Conservation (phyloP, 192 early-diverging fungal species). For the Podila minutissima region DNA sequence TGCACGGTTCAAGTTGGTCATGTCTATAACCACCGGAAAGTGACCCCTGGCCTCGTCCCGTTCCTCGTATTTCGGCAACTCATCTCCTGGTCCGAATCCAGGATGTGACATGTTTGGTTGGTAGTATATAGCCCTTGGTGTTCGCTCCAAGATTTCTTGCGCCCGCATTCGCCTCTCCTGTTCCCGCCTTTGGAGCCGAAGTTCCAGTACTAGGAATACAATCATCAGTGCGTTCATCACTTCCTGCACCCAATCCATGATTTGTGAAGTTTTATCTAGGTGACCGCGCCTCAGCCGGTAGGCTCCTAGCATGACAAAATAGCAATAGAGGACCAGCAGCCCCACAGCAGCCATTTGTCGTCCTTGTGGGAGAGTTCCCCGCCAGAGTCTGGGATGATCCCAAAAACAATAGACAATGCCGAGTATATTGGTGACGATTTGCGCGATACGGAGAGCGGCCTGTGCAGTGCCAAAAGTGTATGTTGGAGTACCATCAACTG, state of each 20-base stretch:
- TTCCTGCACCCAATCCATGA: conserved; percentile 5
- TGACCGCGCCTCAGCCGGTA: not conserved
- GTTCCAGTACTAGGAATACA: not conserved
- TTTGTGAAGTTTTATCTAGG: not conserved
- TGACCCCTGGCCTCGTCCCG: not conserved
- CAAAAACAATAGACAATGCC: not conserved
- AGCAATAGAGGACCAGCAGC: not conserved
- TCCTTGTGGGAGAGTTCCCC: not conserved
- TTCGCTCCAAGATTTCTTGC: not conserved
- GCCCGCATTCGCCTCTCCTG: not conserved
- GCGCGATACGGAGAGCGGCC: not conserved
- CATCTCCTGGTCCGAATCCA: not conserved
- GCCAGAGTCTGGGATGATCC: not conserved
- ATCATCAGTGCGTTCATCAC: not conserved
- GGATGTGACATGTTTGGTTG: not conserved
- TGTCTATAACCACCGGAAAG: not conserved
- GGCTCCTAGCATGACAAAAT: not conserved
- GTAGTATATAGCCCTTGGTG: not conserved
- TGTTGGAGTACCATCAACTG: not conserved
- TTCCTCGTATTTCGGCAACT: not conserved
- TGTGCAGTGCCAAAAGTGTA: not conserved
- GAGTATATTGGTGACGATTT: not conserved
- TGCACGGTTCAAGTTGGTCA: no score
- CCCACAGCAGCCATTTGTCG: not conserved
- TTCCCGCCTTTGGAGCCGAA: not conserved